Percentiles rank a stretch among this genome's conserved stretches.
Evolutionary conservation across 805 yeast species (phyloP).

Genomic region (Lipomyces oligophaga): DNA sequence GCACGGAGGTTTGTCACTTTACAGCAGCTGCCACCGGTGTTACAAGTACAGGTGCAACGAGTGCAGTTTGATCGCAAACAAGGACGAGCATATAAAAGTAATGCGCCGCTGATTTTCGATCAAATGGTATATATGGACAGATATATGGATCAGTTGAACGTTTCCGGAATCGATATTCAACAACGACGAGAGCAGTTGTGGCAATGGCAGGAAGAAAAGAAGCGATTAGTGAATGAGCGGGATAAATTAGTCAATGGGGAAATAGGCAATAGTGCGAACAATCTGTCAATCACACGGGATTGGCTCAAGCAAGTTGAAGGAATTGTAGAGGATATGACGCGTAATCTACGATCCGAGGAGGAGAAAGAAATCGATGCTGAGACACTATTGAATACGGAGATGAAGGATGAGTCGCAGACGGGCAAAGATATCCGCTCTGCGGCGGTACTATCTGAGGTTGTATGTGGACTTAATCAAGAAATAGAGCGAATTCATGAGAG

Average conservation of each 20-base stretch:
- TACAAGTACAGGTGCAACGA: conserved; percentile 91
- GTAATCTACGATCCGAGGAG: not conserved
- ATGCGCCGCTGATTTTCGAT: conserved; percentile 75
- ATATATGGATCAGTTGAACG: conserved; percentile 54
- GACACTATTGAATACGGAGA: not conserved
- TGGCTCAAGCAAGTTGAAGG: conserved; percentile 22
- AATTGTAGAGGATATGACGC: not conserved
- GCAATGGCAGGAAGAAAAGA: conserved; percentile 58
- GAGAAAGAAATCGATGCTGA: not conserved
- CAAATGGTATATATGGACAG: conserved; percentile 81
- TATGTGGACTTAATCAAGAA: conserved; percentile 15
- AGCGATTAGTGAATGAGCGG: conserved; percentile 41
- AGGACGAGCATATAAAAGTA: conserved; percentile 73
- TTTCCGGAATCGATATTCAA: conserved; percentile 48
- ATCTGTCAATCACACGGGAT: conserved; percentile 10
- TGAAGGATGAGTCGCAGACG: conserved; percentile 2
- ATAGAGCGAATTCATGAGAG: conserved; percentile 19
- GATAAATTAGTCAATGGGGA: conserved; percentile 42
- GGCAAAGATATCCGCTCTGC: not conserved
- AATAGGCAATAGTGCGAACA: conserved; percentile 6
- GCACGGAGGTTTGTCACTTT: conserved; percentile 73
- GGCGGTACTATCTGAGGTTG: conserved; percentile 5
- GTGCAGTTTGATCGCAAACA: conserved; percentile 79
- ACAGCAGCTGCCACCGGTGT: conserved; percentile 66
- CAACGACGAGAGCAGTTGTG: conserved; percentile 52